Evolutionary conservation across 2,329 filamentous ascomycete genomes (phyloP).

Genomic region (Emericellopsis cladophorae): DNA sequence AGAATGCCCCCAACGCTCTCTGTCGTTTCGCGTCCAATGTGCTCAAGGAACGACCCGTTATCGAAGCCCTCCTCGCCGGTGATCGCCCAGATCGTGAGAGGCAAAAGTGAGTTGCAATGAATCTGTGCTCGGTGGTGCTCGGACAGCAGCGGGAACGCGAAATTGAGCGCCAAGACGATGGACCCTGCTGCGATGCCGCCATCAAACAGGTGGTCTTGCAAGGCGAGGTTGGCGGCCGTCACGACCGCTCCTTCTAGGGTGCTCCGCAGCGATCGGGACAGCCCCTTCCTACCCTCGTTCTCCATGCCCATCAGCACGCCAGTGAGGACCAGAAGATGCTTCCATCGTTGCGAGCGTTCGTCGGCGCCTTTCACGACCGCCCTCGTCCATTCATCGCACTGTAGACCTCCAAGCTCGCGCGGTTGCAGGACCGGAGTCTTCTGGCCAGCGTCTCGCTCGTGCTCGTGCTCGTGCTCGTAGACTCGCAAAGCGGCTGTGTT

Average conservation of each 20-base stretch:
- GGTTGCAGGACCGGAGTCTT: conserved; percentile 6
- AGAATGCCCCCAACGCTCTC: conserved; percentile 31
- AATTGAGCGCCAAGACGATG: conserved; percentile 62
- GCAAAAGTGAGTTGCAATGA: conserved; percentile 58
- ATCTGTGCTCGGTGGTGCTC: conserved; percentile 44
- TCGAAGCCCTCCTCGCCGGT: conserved; percentile 63
- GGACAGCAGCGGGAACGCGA: conserved; percentile 61
- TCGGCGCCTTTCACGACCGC: conserved; percentile 46
- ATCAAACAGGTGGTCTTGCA: conserved; percentile 33
- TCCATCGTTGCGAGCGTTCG: conserved; percentile 56
- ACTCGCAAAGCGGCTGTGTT: conserved; percentile 51
- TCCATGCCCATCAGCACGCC: conserved; percentile 71
- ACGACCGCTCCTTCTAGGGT: conserved; percentile 64
- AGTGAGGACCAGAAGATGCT: conserved; percentile 69
- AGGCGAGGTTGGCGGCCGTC: conserved; percentile 62
- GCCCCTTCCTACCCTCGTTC: conserved; percentile 44
- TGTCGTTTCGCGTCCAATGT: conserved; percentile 54
- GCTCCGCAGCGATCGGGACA: conserved; percentile 49
- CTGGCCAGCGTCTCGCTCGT: conserved; percentile 1
- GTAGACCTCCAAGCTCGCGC: conserved; percentile 27
- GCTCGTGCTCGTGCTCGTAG: conserved; percentile 27
- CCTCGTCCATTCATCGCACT: conserved; percentile 40
- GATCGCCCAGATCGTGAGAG: conserved; percentile 53
- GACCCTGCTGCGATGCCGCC: conserved; percentile 29
- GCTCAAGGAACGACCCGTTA: conserved; percentile 61